Percentiles rank a stretch among this genome's conserved stretches.
Evolutionary conservation across 192 early-diverging fungal species (phyloP).

Genomic region (Fimicolochytrium jonesii): DNA sequence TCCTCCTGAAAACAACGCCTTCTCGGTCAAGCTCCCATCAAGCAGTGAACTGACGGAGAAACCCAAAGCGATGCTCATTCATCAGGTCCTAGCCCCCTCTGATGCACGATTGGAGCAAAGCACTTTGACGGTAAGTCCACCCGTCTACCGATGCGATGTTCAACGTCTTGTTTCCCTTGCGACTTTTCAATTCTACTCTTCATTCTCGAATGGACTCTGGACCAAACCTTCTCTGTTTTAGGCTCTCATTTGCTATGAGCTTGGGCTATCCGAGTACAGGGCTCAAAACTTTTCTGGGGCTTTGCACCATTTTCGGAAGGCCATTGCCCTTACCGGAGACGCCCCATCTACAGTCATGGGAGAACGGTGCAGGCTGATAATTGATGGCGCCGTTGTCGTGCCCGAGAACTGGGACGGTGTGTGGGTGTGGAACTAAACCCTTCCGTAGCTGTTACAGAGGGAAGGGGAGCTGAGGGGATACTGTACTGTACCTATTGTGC

Average conservation of each 20-base stretch:
- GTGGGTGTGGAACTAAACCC: conserved; percentile 22
- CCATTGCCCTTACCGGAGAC: conserved; percentile 42
- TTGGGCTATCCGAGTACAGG: conserved; percentile 46
- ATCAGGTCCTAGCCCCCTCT: conserved; percentile 33
- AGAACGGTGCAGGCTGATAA: conserved; percentile 32
- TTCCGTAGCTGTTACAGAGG: background rate
- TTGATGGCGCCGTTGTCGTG: conserved; percentile 37
- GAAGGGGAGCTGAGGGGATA: no score
- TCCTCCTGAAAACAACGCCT: no score
- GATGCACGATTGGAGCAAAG: conserved; percentile 28
- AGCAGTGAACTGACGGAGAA: no score
- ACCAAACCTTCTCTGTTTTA: background rate
- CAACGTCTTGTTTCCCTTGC: background rate
- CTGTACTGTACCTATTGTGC: no score
- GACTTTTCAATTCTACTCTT: background rate
- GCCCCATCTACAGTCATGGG: conserved; percentile 34
- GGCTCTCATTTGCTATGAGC: conserved; percentile 49
- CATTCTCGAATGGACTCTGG: no score
- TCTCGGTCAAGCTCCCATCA: no score
- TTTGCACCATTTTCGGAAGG: conserved; percentile 46
- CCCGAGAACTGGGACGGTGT: conserved; percentile 39
- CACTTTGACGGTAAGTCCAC: conserved; percentile 18
- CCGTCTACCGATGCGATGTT: no score
- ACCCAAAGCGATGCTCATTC: conserved; percentile 26
- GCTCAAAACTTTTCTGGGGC: conserved; percentile 41